phyloP scores from a whole-genome alignment of 352 stramenopile species.

The Phytopythium delawarense region DNA sequence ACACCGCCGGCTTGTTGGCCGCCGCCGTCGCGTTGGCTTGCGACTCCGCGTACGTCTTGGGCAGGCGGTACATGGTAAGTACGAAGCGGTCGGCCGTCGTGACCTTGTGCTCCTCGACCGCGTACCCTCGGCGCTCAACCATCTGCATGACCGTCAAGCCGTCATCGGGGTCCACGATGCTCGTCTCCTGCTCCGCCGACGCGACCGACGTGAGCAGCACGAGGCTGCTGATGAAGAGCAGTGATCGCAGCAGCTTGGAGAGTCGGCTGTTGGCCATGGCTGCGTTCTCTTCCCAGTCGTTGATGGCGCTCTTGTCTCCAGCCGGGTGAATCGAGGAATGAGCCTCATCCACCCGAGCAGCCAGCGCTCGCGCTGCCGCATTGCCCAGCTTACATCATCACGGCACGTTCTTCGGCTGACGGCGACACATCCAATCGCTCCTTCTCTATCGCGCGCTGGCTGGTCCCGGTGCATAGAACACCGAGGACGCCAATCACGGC shows the following conservation, averaged over 20 bases:
- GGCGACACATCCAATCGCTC: background rate
- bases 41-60: conserved; percentile 47
- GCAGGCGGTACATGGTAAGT: conserved; percentile 61
- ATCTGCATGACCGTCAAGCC: conserved; percentile 45
- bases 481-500: background rate
- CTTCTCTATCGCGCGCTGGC: conserved; percentile 1
- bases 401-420: background rate
- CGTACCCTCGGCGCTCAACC: conserved; percentile 41
- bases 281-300: background rate
- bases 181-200: conserved; percentile 14
- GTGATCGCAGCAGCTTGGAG: background rate
- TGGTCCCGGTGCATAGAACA: background rate
- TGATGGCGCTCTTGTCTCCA: background rate
- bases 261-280: background rate
- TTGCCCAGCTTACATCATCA: background rate
- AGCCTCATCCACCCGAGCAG: background rate
- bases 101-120: conserved; percentile 53
- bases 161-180: conserved; percentile 38
- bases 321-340: background rate
- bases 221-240: conserved; percentile 2
- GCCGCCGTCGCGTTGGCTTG: conserved; percentile 21
- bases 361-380: background rate
- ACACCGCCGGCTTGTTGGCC: conserved; percentile 45
- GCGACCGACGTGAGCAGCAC: conserved; percentile 6
- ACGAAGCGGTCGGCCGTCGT: conserved; percentile 54